phyloP scores from a whole-genome alignment of 2,329 filamentous ascomycete species.

The Fusarium odoratissimum region DNA sequence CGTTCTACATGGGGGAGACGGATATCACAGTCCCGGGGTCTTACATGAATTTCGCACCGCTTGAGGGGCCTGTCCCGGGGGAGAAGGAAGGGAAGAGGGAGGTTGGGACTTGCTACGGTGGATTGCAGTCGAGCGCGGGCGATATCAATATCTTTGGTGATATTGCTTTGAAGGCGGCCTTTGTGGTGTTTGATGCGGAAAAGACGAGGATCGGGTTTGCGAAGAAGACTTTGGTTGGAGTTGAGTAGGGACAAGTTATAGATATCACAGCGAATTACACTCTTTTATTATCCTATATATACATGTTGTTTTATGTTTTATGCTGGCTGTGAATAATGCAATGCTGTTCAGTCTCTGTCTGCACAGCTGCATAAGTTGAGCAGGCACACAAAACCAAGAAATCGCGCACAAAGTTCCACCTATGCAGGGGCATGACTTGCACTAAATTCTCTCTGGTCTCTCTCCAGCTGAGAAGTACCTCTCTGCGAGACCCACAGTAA shows the following conservation, averaged over 20 bases:
- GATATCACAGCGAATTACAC: neutral
- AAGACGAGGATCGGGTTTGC: conserved; percentile 40
- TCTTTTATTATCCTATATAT: neutral
- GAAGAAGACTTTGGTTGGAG: conserved; percentile 14
- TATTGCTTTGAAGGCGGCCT: conserved; percentile 70
- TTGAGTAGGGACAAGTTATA: neutral
- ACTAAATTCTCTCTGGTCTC: neutral
- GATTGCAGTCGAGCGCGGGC: conserved; percentile 68
- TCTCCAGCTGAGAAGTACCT: neutral
- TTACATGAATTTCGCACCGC: conserved; percentile 64
- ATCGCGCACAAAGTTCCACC: conserved; percentile 11
- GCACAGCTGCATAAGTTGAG: neutral
- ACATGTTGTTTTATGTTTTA: neutral
- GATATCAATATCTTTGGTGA: conserved; percentile 71
- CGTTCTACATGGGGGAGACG: conserved; percentile 67
- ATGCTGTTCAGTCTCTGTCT: neutral
- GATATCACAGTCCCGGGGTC: conserved; percentile 67
- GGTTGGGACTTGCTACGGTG: conserved; percentile 68
- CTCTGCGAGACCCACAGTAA: neutral
- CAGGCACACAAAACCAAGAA: conserved; percentile 5
- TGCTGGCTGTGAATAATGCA: neutral
- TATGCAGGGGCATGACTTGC: neutral
- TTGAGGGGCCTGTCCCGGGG: conserved; percentile 40
- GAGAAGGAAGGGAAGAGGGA: neutral
- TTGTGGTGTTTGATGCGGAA: conserved; percentile 65